Evolutionary conservation across 2,329 filamentous ascomycete species (phyloP), one percentile per base, ranked within the genome.

Genomic region (Hirsutella rhossiliensis): DNA sequence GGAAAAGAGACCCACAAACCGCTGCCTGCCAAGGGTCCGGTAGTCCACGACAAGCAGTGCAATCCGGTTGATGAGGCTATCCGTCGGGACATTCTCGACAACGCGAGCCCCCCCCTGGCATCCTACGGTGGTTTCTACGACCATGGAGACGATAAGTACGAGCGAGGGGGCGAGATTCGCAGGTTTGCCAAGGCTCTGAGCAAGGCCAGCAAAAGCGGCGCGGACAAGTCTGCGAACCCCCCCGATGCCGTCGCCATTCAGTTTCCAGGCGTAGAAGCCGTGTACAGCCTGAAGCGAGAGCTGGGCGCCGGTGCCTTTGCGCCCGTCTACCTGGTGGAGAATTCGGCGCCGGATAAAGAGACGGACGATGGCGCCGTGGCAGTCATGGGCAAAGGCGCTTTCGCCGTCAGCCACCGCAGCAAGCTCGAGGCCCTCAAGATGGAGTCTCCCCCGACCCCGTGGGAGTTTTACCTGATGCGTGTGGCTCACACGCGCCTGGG

Each of bases 381-480:
- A 4, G 68, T 69, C 45, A 78, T 84, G 74, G 78, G 80, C 45
- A 80, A 77, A 54, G 74, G 79, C 28, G 64, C 71, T 12, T 78
- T 82, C 55, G 68, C 75, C n/a, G 56, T 71, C 11, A 67, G 66
- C 30, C 66, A 69, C 39, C 78, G 84, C 37, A 68, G 68, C 38
- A 50, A 68, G 1, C 72, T 92, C 5, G 88, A 96, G 62, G 92
- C 92, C 2, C 72, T 98, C 53, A 98, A 98, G 64, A 89, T 95
- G 79, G 92, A 98, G 65, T 77, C 84, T 29, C 87, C 89, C 1
- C 86, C 90, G 0, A 84, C 81, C 5, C 74, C 85, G 0, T 98
- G 92, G 92, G 92, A 98, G 59, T 98, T 97, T 58, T 85, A 95
- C 64, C 94, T 98, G 63, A 87, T 97, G 69, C 82, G 87, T 2